Evolutionary conservation across 73 alveolate species (phyloP).

Genomic region (Tetrahymena elliotti): DNA sequence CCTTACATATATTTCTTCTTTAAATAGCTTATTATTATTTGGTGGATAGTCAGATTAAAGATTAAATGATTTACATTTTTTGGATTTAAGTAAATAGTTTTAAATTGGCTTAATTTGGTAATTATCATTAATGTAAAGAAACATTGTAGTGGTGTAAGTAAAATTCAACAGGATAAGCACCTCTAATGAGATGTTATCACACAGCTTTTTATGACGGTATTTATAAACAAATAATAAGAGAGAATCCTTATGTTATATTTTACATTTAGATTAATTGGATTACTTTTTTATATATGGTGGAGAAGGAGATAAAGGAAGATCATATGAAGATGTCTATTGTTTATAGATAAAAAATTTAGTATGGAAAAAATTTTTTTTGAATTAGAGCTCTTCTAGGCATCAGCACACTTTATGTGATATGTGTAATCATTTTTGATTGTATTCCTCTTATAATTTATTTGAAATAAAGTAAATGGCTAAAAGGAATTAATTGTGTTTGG

Average conservation of each 20-base stretch:
- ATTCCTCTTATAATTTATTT: background rate
- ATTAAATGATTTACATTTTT: background rate
- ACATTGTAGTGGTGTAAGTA: background rate
- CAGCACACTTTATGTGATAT: background rate
- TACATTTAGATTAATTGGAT: background rate
- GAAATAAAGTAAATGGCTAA: background rate
- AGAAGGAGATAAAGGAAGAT: background rate
- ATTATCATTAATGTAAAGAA: background rate
- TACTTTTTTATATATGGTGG: background rate
- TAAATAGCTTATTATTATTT: background rate
- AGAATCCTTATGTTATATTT: too few species aligned
- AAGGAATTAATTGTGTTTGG: background rate
- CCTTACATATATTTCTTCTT: background rate
- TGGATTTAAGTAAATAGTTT: background rate
- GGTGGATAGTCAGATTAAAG: background rate
- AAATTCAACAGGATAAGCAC: background rate
- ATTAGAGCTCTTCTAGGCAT: background rate
- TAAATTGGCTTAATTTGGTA: background rate
- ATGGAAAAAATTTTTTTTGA: background rate
- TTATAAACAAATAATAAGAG: background rate
- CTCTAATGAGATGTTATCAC: background rate
- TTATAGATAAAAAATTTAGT: background rate
- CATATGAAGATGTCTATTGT: background rate
- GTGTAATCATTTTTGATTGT: background rate
- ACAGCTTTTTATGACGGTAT: background rate